phyloP scores from a whole-genome alignment of 1,139 yeast species.

The Pichia sorboxylosa region DNA sequence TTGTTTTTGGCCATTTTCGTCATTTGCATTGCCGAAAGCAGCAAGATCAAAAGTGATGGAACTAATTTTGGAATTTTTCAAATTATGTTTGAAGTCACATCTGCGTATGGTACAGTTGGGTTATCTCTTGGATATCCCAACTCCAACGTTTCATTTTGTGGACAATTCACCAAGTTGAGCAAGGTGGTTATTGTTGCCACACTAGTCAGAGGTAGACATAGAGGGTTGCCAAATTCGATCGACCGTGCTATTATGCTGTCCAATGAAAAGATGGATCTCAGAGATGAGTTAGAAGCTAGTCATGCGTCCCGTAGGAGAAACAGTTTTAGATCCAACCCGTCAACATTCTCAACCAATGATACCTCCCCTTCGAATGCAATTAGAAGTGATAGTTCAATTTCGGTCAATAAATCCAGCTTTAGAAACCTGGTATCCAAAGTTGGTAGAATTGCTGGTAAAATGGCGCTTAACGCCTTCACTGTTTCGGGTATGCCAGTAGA shows the following conservation, averaged over 20 bases:
- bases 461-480: conserved; percentile 8
- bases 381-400: conserved; percentile 6
- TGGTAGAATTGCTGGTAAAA: conserved; percentile 5
- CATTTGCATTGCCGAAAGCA: conserved; percentile 76
- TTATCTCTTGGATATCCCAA: conserved; percentile 72
- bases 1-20: conserved; percentile 76
- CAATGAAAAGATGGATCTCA: conserved; percentile 49
- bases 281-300: conserved; percentile 58
- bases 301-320: conserved; percentile 31
- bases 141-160: conserved; percentile 57
- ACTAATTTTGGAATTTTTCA: conserved; percentile 56
- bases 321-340: too few species aligned
- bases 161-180: conserved; percentile 58
- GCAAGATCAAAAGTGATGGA: conserved; percentile 35
- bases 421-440: conserved; percentile 2
- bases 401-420: conserved; percentile 8
- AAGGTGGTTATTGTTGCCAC: conserved; percentile 78
- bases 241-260: conserved; percentile 93
- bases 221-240: conserved; percentile 88
- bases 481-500: conserved; percentile 8
- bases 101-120: conserved; percentile 97
- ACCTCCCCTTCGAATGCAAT: not conserved
- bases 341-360: not conserved
- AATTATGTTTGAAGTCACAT: conserved; percentile 74
- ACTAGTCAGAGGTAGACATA: conserved; percentile 91